Evolutionary conservation across 2,329 filamentous ascomycete genomes (phyloP), one percentile per base, ranked within the genome.

Genomic region (Colletotrichum lupini): DNA sequence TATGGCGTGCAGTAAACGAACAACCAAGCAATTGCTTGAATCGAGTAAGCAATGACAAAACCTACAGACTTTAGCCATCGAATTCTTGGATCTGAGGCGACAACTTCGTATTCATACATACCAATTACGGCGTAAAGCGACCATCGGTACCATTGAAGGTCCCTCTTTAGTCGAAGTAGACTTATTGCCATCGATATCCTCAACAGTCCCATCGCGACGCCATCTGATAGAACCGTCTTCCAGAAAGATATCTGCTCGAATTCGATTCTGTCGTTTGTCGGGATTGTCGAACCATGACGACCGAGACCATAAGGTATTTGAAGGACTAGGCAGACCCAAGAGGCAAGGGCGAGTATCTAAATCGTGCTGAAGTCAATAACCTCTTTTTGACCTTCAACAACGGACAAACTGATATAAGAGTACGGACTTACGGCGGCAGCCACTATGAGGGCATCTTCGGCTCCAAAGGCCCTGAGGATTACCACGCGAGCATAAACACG

Each of bases 371-470:
- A 24, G 24, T 60, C 19, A 60, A 37, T 8, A 4, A 4, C 24
- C 3, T 42, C 11, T 11, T 35, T 3, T 11, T 19, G 24, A 35
- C 28, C n/a, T 30, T 9, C 5, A 4, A 35, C 1, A 35, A 12
- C 11, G 9, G 11, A 12, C 3, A 5, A 35, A 12, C 32, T 35
- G 32, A 12, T 12, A 8, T 30, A 12, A 5, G 8, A 35, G 32
- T 12, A 35, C 11, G 32, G 32, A 35, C 32, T 35, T 5, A 35
- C 78, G 12, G 22, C 46, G 60, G 77, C 74, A 16, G 77, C 37
- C 11, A 76, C 71, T 63, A 80, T 79, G 32, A 80, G 75, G 0
- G 75, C 75, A 74, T 80, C 79, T 62, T 80, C 79, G 28, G 76
- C 72, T n/a, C 78, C 77, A 64, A 79, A 79, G 2, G 76, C 77